These are phyloP conservation scores for Alternaria brassicicola DNA, from an alignment of 2,329 filamentous ascomycete genomes.

Conservation along the genomic window DNA sequence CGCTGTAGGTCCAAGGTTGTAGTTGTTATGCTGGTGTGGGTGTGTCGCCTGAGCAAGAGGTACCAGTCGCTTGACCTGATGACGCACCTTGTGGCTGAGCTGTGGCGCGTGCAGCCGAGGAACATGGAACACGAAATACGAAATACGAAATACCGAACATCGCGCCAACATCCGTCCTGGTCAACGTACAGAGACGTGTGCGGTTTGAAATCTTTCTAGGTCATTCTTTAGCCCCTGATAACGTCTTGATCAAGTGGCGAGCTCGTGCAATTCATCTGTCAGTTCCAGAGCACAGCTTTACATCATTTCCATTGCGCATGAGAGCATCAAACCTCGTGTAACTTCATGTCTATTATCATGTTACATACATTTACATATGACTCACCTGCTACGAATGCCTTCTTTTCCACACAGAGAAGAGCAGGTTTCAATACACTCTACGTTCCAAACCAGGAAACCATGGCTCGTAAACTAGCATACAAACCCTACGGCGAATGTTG, in stretches of 20 bases:
- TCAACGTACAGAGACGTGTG: not conserved
- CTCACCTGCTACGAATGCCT: not conserved
- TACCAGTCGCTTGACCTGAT: constrained; percentile 11
- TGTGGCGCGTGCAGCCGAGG: constrained; percentile 10
- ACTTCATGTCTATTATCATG: not conserved
- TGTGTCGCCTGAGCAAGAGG: constrained; percentile 12
- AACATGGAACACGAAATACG: not conserved
- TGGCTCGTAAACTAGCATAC: not conserved
- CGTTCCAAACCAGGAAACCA: not conserved
- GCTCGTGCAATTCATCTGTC: too few relatives aligned
- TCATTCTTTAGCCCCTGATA: not conserved
- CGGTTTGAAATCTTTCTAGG: not conserved
- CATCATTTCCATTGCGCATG: too few relatives aligned
- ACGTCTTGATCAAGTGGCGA: not conserved
- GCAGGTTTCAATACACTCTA: not conserved
- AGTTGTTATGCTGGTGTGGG: constrained; percentile 8
- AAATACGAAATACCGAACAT: not conserved
- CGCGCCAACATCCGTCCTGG: not conserved
- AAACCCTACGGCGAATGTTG: not conserved
- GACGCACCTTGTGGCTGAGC: constrained; percentile 16
- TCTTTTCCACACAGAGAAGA: not conserved
- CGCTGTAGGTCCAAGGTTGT: constrained; percentile 1
- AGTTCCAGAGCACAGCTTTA: not conserved
- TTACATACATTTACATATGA: not conserved
- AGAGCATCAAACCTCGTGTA: not conserved